phyloP scores from a whole-genome alignment of 768 basidiomycete species.

The Terana coerulea region DNA sequence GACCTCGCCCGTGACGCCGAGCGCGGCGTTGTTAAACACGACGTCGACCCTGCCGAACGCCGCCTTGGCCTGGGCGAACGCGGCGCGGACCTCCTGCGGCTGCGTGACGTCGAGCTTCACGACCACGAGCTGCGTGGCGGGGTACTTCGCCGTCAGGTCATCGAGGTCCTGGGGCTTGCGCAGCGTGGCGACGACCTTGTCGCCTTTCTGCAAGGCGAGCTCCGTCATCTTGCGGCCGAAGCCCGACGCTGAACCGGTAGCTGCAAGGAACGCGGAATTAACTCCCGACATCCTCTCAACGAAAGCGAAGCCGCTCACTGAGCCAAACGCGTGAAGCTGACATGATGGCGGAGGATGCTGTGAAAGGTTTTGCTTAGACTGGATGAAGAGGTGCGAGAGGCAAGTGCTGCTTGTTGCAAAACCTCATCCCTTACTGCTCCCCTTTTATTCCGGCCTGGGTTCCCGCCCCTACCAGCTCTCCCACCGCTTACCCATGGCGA shows the following conservation, averaged over 20 bases:
- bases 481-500: no score
- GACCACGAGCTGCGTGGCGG: constrained; percentile 31
- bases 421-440: no score
- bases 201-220: constrained; percentile 33
- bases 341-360: no score
- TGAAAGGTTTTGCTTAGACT: no score
- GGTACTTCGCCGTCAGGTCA: constrained; percentile 24
- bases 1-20: constrained; percentile 29
- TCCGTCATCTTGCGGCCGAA: constrained; percentile 35
- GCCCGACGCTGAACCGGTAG: constrained; percentile 38
- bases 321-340: no score
- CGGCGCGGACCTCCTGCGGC: constrained; percentile 27
- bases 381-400: no score
- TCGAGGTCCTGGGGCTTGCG: constrained; percentile 26
- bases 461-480: no score
- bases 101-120: constrained; percentile 38
- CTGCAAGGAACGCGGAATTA: no score
- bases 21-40: constrained; percentile 42
- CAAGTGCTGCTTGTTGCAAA: no score
- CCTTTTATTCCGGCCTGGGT: no score
- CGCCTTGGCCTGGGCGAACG: constrained; percentile 31
- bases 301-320: no score
- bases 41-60: constrained; percentile 43
- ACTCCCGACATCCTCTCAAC: no score
- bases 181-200: constrained; percentile 39